Evolutionary conservation across 2,329 filamentous ascomycete genomes (phyloP), one percentile per base, ranked within the genome.

Genomic region (Hypoxylon sp.): DNA sequence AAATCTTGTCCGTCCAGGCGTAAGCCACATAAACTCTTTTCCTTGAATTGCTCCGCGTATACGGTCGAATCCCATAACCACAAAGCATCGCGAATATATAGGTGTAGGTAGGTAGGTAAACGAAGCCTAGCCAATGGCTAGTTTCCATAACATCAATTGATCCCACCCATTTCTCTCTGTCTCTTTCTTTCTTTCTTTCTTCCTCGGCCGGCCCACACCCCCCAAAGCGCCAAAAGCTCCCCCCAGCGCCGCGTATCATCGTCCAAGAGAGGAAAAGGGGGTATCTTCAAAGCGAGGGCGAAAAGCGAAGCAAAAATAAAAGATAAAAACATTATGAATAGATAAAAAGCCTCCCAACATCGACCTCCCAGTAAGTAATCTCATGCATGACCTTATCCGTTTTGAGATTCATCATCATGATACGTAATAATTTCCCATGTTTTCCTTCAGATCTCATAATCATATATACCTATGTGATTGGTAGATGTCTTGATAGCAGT

Each of bases 211-310:
- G 11, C 5, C 31, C 31, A 3, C 4, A 14, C 1, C 14, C 37
- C 37, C 37, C 33, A 37, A 37, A 37, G 33, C 11, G 33, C 14
- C 14, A 40, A 22, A 44, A 31, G n/a, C n/a, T 61, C 35, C 22
- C 66, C 62, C 54, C 57, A 64, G 63, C 63, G 59, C 67, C 67
- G 51, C 58, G 27, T 56, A 40, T 56, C 13, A 37, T 68, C 66
- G 33, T 64, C 56, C 42, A 13, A 56, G 60, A 50, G 49, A 49
- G 17, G 40, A 37, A 62, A 64, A 64, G 46, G 55, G 67, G 63
- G 63, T 69, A 66, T 69, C 63, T 66, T 69, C 25, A 44, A 51
- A 69, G 63, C 67, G 67, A 69, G 67, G 49, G 67, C 22, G 46
- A 54, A 61, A 61, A 48, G 55, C 7, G 55, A 48, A 50, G 17